Conservation (phyloP, 148 eudicot species). For the Simmondsia chinensis region DNA sequence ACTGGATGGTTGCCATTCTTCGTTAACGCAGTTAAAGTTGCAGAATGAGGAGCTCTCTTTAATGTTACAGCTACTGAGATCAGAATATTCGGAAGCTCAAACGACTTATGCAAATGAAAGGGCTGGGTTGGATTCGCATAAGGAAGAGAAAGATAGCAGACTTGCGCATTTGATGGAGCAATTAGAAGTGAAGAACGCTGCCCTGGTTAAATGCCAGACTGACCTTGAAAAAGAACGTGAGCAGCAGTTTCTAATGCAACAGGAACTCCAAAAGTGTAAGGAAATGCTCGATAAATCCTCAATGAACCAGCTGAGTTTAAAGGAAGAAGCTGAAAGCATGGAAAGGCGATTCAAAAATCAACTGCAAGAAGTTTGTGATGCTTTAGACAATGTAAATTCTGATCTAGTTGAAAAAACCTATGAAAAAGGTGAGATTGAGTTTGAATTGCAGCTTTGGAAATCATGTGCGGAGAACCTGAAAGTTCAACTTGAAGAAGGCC, state of each 20-base stretch:
- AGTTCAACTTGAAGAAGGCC: conserved; percentile 37
- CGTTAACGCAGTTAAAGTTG: conserved; percentile 35
- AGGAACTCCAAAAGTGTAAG: conserved; percentile 30
- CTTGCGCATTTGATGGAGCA: conserved; percentile 24
- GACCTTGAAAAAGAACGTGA: conserved; percentile 31
- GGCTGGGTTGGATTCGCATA: conserved; percentile 10
- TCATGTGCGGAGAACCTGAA: conserved; percentile 42
- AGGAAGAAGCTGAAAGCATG: conserved; percentile 23
- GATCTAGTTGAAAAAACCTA: conserved; percentile 47
- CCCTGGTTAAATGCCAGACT: conserved; percentile 14
- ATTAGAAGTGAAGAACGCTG: conserved; percentile 28
- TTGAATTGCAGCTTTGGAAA: conserved; percentile 61
- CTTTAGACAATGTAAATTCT: conserved; percentile 35
- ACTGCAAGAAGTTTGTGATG: conserved; percentile 25
- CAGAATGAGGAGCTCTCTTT: conserved; percentile 68
- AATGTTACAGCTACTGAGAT: conserved; percentile 38
- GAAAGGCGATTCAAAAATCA: conserved; percentile 24
- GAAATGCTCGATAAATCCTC: conserved; percentile 33
- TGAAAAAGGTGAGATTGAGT: conserved; percentile 57
- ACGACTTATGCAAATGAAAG: conserved; percentile 1
- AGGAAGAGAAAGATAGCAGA: conserved; percentile 15
- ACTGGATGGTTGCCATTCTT: conserved; percentile 34
- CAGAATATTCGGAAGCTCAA: conserved; percentile 24
- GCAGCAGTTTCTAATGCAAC: conserved; percentile 25
- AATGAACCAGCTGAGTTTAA: conserved; percentile 2